Evolutionary conservation across 2,329 filamentous ascomycete species (phyloP), one percentile per base, ranked within the genome.

Genomic region (Fusarium virguliforme): DNA sequence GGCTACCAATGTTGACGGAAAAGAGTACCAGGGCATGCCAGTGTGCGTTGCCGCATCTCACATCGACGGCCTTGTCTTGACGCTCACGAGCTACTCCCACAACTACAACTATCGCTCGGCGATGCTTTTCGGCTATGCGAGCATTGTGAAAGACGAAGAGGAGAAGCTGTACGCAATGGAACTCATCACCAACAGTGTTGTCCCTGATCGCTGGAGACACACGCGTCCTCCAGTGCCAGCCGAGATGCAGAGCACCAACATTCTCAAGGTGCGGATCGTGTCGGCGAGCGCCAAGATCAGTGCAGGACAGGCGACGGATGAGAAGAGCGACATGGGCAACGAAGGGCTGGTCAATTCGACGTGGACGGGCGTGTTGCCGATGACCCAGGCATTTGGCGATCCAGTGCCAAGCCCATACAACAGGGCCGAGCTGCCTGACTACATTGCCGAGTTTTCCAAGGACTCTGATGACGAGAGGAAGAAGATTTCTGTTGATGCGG

Each of bases 41-140:
- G 82, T 97, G 50, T 92, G 89, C 74, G 85, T 96, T 28, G 87
- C 91, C 13, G 92, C 92, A 0, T 92, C 90, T 48, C 90, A 92
- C 76, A 82, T 97, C 37, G 93, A 97, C 80, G 94, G 94, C 28
- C 84, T 96, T 57, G 90, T 97, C 8, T 87, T 97, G 46, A 88
- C 92, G 10, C 86, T 97, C 7, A 93, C 94, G 0, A 92, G 94
- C 7, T 92, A 92, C 82, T 89, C 88, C 62, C 93, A 97, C 84
- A 93, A 89, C 81, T 95, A 94, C 84, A 95, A 97, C 84, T 97
- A 96, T 83, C 92, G 93, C 64, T 94, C 91, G 35, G 93, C 92
- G 6, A 84, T 94, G 4, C 84, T 96, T 6, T 94, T 95, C 75
- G 94, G 94, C 1, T 88, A 90, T 77, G 94, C 91, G 1, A 85